A percentile compares a stretch with the other conserved stretches of the same genome.
phyloP scores from a whole-genome alignment of 441 rosid species.

The Francoa sonchifolia region DNA sequence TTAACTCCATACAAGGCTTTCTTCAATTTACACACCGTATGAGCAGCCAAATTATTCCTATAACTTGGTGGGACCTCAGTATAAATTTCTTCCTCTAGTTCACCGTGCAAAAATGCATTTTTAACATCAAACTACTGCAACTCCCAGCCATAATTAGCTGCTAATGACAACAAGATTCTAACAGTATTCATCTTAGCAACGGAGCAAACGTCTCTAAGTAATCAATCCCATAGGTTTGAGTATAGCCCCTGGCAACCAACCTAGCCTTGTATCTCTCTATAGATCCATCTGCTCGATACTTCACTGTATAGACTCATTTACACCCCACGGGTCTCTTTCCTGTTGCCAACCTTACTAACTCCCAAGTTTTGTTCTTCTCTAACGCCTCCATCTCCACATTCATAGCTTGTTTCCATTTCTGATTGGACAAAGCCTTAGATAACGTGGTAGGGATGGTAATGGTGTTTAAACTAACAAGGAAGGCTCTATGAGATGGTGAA shows the following conservation, averaged over 20 bases:
- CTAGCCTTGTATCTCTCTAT: slow-evolving; percentile 1
- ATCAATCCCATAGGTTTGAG: slow-evolving; percentile 3
- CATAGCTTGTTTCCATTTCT: not conserved
- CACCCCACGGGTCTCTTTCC: not conserved
- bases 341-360: not conserved
- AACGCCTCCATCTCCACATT: not conserved
- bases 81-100: not conserved
- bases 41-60: too few species aligned
- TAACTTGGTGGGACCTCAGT: not conserved
- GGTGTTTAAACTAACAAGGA: not conserved
- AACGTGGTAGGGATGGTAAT: not conserved
- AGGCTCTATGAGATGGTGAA: not conserved
- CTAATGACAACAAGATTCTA: not conserved
- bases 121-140: slow-evolving; percentile 1
- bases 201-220: slow-evolving; percentile 4
- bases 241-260: not conserved
- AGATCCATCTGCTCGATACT: not conserved
- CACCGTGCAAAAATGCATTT: not conserved
- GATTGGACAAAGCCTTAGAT: not conserved
- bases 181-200: not conserved
- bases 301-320: not conserved
- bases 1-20: not conserved
- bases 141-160: not conserved
- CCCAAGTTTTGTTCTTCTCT: slow-evolving; percentile 1
- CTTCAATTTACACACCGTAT: not conserved